A percentile compares a stretch with the other conserved stretches of the same genome.
Conservation (phyloP, 2,329 filamentous ascomycete species). For the Whalleya microplaca region DNA sequence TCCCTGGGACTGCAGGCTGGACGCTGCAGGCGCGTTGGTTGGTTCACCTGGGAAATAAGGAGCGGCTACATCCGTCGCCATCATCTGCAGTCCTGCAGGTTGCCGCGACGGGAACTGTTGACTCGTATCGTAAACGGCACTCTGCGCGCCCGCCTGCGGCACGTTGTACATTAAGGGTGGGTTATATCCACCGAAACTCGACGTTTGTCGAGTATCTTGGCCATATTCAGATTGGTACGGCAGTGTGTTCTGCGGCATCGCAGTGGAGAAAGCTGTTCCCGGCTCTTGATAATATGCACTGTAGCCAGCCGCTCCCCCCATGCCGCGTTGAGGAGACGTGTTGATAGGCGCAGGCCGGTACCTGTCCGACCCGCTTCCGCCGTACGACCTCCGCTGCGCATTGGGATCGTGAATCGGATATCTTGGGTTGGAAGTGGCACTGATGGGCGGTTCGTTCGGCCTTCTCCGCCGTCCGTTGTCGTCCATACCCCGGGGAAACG, state of each 20-base stretch:
- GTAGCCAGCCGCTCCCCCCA: conserved; percentile 62
- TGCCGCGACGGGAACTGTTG: conserved; percentile 77
- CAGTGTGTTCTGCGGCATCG: conserved; percentile 60
- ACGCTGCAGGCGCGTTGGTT: conserved; percentile 61
- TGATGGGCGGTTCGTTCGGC: conserved; percentile 73
- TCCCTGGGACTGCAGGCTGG: conserved; percentile 54
- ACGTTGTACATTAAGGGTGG: conserved; percentile 81
- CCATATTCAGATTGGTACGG: conserved; percentile 65
- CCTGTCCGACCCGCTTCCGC: conserved; percentile 52
- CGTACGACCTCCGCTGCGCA: conserved; percentile 51
- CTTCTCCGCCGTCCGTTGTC: conserved; percentile 73
- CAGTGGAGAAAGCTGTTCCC: conserved; percentile 53
- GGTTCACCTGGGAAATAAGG: conserved; percentile 77
- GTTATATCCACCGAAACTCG: conserved; percentile 61
- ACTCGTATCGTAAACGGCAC: conserved; percentile 74
- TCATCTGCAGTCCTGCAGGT: conserved; percentile 76
- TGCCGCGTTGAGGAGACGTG: conserved; percentile 52
- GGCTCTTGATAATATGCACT: conserved; percentile 63
- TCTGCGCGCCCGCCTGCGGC: conserved; percentile 62
- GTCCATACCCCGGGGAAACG: conserved; percentile 72
- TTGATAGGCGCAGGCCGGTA: conserved; percentile 54
- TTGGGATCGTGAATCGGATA: conserved; percentile 56
- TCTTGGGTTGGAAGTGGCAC: conserved; percentile 60
- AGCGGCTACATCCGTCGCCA: conserved; percentile 66
- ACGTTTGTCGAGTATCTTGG: conserved; percentile 61